Conservation (phyloP, 441 rosid genomes). For the California macrophylla region DNA sequence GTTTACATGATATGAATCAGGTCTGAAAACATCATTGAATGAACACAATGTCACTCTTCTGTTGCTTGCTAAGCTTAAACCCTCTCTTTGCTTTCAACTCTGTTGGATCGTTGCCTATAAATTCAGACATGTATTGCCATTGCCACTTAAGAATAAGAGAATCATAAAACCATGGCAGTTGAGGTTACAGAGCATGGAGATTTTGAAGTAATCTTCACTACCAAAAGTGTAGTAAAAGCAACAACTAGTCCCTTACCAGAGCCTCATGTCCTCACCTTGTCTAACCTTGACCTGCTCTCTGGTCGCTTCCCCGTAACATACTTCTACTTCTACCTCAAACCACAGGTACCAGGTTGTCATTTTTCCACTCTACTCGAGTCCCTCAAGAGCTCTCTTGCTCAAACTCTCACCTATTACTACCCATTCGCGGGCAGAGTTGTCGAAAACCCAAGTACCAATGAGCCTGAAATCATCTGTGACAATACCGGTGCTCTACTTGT, state of each 20-base stretch:
- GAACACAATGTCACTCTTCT: not conserved
- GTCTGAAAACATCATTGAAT: not conserved
- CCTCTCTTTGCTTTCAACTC: not conserved
- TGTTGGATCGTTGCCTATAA: not conserved
- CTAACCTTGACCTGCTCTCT: conserved; percentile 80
- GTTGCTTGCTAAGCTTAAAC: not conserved
- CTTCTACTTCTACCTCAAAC: conserved; percentile 52
- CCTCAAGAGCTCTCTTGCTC: conserved; percentile 44
- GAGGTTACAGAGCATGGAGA: conserved; percentile 14
- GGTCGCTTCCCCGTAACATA: conserved; percentile 77
- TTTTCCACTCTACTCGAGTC: conserved; percentile 25
- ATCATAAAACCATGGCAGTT: conserved; percentile 9
- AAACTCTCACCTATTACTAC: conserved; percentile 42
- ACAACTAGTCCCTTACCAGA: conserved; percentile 15
- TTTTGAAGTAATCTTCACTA: conserved; percentile 34
- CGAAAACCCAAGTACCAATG: conserved; percentile 29
- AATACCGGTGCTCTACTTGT: conserved; percentile 52
- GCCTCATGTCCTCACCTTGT: conserved; percentile 34
- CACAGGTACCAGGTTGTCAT: conserved; percentile 10
- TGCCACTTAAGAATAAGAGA: not conserved
- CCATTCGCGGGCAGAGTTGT: conserved; percentile 69
- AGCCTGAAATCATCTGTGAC: conserved; percentile 61
- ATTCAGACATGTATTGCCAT: not conserved
- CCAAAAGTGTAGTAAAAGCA: conserved; percentile 40
- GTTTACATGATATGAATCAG: not conserved